phyloP scores from a whole-genome alignment of 1,139 yeast genomes.

The Protomyces arabidopsidicola region DNA sequence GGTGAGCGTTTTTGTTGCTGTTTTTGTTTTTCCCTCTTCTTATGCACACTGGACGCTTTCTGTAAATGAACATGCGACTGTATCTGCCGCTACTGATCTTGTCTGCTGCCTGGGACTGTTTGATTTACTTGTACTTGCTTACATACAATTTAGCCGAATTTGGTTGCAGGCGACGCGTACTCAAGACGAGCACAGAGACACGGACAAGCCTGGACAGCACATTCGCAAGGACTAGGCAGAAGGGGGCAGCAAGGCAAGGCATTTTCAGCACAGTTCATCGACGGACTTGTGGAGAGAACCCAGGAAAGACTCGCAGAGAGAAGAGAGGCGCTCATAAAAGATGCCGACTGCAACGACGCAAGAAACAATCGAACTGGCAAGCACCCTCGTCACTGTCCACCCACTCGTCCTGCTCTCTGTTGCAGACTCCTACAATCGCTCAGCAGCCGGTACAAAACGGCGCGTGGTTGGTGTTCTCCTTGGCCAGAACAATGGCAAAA shows the following conservation, averaged over 20 bases:
- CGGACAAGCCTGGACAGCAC: not conserved
- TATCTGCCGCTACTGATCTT: not conserved
- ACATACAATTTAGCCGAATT: not conserved
- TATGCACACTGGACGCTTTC: not conserved
- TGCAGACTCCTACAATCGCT: slow-evolving; percentile 91
- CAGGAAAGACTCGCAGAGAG: not conserved
- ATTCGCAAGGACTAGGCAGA: not conserved
- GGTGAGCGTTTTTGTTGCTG: not conserved
- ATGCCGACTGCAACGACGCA: slow-evolving; percentile 35
- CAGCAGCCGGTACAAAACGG: slow-evolving; percentile 62
- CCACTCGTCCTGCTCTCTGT: slow-evolving; percentile 91
- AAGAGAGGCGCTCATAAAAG: not conserved
- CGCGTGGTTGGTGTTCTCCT: slow-evolving; percentile 91
- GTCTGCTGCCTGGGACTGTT: no score
- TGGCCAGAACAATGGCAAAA: slow-evolving; percentile 57
- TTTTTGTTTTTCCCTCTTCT: not conserved
- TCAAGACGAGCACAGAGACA: not conserved
- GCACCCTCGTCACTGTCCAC: slow-evolving; percentile 79
- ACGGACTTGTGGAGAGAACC: no score
- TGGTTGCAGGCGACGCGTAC: not conserved
- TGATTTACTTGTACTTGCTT: not conserved
- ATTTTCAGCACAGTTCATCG: no score
- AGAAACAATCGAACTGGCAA: slow-evolving; percentile 37
- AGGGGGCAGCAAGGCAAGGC: no score
- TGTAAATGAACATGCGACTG: not conserved